Percentiles rank a stretch among this genome's conserved stretches.
Evolutionary conservation across 805 yeast genomes (phyloP).

Genomic region (Barnettozyma californica): DNA sequence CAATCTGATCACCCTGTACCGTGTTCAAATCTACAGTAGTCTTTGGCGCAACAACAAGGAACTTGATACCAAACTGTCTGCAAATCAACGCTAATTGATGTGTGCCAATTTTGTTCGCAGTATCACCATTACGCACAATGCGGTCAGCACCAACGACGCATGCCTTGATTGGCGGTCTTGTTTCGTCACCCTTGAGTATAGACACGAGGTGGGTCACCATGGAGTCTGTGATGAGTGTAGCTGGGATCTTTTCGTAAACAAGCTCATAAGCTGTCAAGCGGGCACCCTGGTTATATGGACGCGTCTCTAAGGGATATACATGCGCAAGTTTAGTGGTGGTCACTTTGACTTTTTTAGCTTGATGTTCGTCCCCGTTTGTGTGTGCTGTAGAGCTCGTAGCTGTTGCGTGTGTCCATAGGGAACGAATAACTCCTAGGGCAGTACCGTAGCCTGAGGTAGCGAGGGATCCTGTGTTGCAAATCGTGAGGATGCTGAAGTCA

Average conservation of each 20-base stretch:
- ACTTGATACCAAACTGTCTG: slow-evolving; percentile 59
- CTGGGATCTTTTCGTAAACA: slow-evolving; percentile 79
- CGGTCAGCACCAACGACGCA: slow-evolving; percentile 89
- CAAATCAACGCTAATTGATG: slow-evolving; percentile 79
- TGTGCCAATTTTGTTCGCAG: slow-evolving; percentile 96
- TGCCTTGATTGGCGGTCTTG: slow-evolving; percentile 66
- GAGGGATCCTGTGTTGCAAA: slow-evolving; percentile 93
- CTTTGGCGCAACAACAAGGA: slow-evolving; percentile 92
- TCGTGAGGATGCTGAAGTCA: slow-evolving; percentile 78
- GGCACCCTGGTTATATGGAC: slow-evolving; percentile 97
- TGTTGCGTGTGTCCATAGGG: slow-evolving; percentile 45
- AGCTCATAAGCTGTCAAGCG: slow-evolving; percentile 88
- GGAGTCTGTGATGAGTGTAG: slow-evolving; percentile 84
- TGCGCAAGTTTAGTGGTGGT: slow-evolving; percentile 46
- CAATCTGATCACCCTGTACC: slow-evolving; percentile 63
- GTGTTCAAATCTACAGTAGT: slow-evolving; percentile 80
- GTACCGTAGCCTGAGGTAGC: slow-evolving; percentile 99
- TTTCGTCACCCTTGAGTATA: slow-evolving; percentile 27
- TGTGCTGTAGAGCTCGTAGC: not conserved
- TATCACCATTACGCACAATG: slow-evolving; percentile 87
- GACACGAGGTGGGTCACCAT: slow-evolving; percentile 80
- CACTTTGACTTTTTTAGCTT: slow-evolving; percentile 24
- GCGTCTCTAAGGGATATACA: slow-evolving; percentile 85
- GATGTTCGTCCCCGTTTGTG: slow-evolving; percentile 19
- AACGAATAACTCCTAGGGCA: slow-evolving; percentile 86